Percentiles rank a stretch among this genome's conserved stretches.
These are phyloP conservation scores for Candida sithepensis DNA, from an alignment of 805 yeast species.

Conservation along the genomic window DNA sequence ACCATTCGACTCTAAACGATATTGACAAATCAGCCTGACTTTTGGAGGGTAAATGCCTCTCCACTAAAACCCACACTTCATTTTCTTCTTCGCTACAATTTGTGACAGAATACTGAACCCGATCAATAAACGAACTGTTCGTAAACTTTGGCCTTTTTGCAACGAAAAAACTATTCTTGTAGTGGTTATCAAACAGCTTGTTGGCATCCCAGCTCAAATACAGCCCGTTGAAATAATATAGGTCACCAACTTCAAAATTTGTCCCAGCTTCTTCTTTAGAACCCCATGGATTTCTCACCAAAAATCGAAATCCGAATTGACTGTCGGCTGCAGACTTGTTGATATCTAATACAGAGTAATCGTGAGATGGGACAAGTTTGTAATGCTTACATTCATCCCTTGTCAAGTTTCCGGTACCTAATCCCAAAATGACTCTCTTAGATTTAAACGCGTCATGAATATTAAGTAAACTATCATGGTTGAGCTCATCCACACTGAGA, in stretches of 20 bases:
- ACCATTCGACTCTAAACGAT: slow-evolving; percentile 16
- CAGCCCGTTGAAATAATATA: slow-evolving; percentile 43
- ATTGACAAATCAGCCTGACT: slow-evolving; percentile 6
- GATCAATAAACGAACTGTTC: slow-evolving; percentile 6
- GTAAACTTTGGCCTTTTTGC: slow-evolving; percentile 32
- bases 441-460: slow-evolving; percentile 29
- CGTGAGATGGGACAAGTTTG: slow-evolving; percentile 57
- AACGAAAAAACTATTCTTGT: slow-evolving; percentile 24
- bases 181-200: slow-evolving; percentile 8
- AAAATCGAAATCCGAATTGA: slow-evolving; percentile 19
- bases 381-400: slow-evolving; percentile 30
- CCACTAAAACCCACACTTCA: slow-evolving; percentile 47
- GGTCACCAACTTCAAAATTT: slow-evolving; percentile 27
- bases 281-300: slow-evolving; percentile 47
- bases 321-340: slow-evolving; percentile 2
- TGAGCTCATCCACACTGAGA: slow-evolving; percentile 32
- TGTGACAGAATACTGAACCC: slow-evolving; percentile 36
- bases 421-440: slow-evolving; percentile 47
- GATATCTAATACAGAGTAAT: slow-evolving; percentile 57
- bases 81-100: slow-evolving; percentile 27
- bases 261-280: slow-evolving; percentile 9
- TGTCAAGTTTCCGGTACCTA: slow-evolving; percentile 61
- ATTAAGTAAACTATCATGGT: slow-evolving; percentile 27
- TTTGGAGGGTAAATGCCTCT: slow-evolving; percentile 37
- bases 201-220: slow-evolving; percentile 67